phyloP scores from a whole-genome alignment of 768 basidiomycete genomes.

The Boletus barrowsii region DNA sequence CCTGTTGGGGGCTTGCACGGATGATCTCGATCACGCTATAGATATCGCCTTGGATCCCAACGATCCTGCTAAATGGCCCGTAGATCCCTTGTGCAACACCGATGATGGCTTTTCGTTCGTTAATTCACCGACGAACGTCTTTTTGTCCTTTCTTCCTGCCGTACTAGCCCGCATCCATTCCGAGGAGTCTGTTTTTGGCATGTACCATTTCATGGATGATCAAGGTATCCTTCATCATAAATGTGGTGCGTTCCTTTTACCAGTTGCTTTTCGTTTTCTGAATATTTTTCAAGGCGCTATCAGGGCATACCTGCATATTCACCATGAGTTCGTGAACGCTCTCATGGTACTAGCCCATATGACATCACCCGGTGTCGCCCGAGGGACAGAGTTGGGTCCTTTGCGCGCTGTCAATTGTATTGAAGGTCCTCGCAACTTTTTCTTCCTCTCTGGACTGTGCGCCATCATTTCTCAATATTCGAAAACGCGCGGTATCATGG shows the following conservation, averaged over 20 bases:
- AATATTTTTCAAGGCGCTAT: neutral
- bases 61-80: neutral
- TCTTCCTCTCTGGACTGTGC: neutral
- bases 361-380: neutral
- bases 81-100: neutral
- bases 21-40: no score
- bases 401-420: neutral
- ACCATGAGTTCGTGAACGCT: neutral
- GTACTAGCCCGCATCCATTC: no score
- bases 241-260: no score
- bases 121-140: no score
- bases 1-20: neutral
- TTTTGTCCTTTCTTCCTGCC: no score
- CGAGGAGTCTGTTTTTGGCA: no score
- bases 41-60: neutral
- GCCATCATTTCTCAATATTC: neutral
- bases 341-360: neutral
- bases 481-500: neutral
- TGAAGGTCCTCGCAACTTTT: neutral
- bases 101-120: no score
- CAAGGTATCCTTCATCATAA: no score
- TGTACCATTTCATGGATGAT: no score
- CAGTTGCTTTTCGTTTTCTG: no score
- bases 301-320: neutral
- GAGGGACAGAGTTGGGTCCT: neutral